Base-by-base conservation (phyloP, 164 flowering plant genomes). In the Echeveria elegans region DNA sequence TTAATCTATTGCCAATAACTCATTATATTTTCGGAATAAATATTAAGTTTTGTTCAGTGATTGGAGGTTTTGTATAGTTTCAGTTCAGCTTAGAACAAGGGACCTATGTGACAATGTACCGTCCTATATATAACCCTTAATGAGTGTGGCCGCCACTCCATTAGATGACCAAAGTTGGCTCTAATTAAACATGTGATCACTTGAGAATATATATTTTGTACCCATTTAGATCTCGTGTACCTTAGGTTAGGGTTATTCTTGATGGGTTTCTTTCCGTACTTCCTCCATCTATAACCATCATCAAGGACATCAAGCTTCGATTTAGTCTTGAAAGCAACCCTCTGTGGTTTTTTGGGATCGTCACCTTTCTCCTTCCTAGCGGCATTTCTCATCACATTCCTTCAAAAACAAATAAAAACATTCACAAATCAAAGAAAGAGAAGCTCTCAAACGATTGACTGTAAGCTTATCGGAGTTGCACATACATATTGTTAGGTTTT, bases 271-370 rank as follows among this genome's bases (percentile, higher is more conserved):
- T 68, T 72, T 36, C n/a, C n/a, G n/a, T n/a, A n/a, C n/a, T n/a
- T n/a, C 37, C 75, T 73, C 75, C 75, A 73, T 61, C 66, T 73
- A 24, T 41, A 73, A 37, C 75, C 75, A 50, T 73, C 75, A 60
- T 73, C 72, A 66, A 73, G 28, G 38, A 65, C 63, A 2, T 73
- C 75, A 29, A 69, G 48, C 60, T 36, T 34, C 6, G 75, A 65
- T 48, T 65, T 65, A 1, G 68, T 73, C 53, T 68, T 59, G 50
- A 73, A 69, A 5, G 45, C 75, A 50, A 73, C 26, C 28, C 47
- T 63, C 11, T 24, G 59, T 23, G 59, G 29, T 23, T 53, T 53
- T 5, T 23, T 10, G 12, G 29, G n/a, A n/a, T n/a, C 30, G 24
- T 53, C 59, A 21, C 31, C 59, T 53, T 6, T 23, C 12, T 2